These are phyloP conservation scores for Gamsiella multidivaricata DNA, from an alignment of 192 early-diverging fungal species.

Conservation along the genomic window DNA sequence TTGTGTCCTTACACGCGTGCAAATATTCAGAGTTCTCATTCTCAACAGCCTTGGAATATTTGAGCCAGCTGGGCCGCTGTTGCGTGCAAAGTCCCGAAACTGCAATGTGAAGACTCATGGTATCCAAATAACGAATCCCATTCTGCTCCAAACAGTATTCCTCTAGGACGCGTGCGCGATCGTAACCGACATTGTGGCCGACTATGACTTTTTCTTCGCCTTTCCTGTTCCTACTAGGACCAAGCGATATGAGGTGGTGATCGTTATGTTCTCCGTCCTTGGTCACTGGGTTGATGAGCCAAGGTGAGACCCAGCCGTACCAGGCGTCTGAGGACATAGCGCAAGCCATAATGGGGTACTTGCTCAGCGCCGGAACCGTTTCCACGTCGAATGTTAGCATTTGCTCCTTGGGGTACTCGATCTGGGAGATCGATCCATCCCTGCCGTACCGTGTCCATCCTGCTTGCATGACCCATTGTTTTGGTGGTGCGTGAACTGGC, in stretches of 20 bases:
- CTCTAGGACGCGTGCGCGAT: conserved; percentile 87
- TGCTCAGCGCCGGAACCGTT: conserved; percentile 72
- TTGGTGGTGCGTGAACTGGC: conserved; percentile 57
- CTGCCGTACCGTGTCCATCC: conserved; percentile 89
- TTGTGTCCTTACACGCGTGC: conserved; percentile 46
- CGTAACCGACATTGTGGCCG: conserved; percentile 95
- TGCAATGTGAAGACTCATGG: conserved; percentile 92
- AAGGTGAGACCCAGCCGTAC: conserved; percentile 96
- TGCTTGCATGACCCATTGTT: conserved; percentile 62
- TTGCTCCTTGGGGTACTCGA: conserved; percentile 68
- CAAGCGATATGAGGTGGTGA: conserved; percentile 44
- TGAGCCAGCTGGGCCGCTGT: conserved; percentile 85
- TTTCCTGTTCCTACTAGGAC: conserved; percentile 10
- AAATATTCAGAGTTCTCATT: conserved; percentile 59
- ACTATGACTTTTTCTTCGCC: conserved; percentile 61
- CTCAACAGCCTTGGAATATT: conserved; percentile 68
- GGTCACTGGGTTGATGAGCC: conserved; percentile 53
- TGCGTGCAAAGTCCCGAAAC: conserved; percentile 90
- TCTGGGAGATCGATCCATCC: conserved; percentile 49
- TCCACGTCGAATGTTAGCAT: conserved; percentile 91
- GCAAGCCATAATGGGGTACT: conserved; percentile 83
- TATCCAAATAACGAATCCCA: conserved; percentile 82
- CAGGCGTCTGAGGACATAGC: conserved; percentile 80
- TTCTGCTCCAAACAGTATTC: conserved; percentile 79
- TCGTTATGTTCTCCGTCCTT: conserved; percentile 26